phyloP scores from a whole-genome alignment of 352 stramenopile species.

The Phytophthora agathidicida region DNA sequence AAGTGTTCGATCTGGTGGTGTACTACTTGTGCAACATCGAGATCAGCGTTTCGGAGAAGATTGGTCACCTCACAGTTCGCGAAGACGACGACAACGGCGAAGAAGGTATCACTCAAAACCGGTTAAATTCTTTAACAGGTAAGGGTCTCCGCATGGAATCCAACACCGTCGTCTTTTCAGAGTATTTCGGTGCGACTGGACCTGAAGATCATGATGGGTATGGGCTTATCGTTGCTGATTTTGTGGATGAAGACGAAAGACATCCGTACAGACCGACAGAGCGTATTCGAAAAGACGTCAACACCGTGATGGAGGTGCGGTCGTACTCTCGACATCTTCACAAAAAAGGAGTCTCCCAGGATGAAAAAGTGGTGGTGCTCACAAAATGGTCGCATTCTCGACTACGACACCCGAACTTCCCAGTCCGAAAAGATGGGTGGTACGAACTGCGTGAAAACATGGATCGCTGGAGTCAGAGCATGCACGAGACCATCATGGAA shows the following conservation, averaged over 20 bases:
- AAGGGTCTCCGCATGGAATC: slow-evolving; percentile 40
- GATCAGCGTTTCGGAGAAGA: slow-evolving; percentile 45
- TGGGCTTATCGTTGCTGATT: slow-evolving; percentile 38
- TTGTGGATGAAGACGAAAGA: slow-evolving; percentile 41
- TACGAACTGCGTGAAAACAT: slow-evolving; percentile 47
- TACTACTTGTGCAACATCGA: slow-evolving; percentile 47
- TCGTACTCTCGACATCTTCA: slow-evolving; percentile 13
- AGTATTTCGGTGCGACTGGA: slow-evolving; percentile 15
- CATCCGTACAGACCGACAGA: slow-evolving; percentile 33
- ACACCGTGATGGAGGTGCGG: slow-evolving; percentile 34
- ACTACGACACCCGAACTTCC: slow-evolving; percentile 37
- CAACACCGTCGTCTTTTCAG: slow-evolving; percentile 38
- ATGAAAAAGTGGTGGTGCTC: slow-evolving; percentile 48
- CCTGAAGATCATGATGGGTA: slow-evolving; percentile 13
- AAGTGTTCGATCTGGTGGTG: slow-evolving; percentile 41
- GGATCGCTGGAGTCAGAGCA: slow-evolving; percentile 47
- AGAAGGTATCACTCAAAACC: slow-evolving; percentile 35
- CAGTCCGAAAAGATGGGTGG: slow-evolving; percentile 27
- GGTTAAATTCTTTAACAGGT: slow-evolving; percentile 29
- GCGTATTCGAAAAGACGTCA: slow-evolving; percentile 41
- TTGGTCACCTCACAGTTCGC: slow-evolving; percentile 42
- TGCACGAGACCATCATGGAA: slow-evolving; percentile 46
- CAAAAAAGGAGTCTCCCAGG: not conserved
- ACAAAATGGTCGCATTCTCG: slow-evolving; percentile 44
- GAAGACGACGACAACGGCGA: slow-evolving; percentile 38